A percentile compares a stretch with the other conserved stretches of the same genome.
phyloP scores from a whole-genome alignment of 768 basidiomycete species.

The Leccinum rimulosum region DNA sequence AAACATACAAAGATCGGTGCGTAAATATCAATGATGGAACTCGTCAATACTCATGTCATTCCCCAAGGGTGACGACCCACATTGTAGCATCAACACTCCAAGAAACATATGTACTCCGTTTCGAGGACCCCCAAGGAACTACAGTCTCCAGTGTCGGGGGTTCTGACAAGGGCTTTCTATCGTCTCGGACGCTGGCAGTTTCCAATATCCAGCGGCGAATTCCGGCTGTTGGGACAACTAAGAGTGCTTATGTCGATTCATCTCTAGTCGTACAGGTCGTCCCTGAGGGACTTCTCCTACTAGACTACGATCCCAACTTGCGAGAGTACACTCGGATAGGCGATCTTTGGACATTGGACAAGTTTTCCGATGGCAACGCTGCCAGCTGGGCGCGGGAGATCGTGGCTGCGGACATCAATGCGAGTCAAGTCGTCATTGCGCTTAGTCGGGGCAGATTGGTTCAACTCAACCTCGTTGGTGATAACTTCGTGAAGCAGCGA shows the following conservation, averaged over 20 bases:
- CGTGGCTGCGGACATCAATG: conserved; percentile 67
- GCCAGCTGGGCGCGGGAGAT: conserved; percentile 42
- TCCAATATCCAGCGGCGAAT: conserved; percentile 47
- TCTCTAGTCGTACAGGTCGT: conserved; percentile 75
- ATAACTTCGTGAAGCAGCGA: conserved; percentile 32
- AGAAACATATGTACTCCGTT: conserved; percentile 51
- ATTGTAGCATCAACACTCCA: conserved; percentile 60
- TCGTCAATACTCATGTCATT: background rate
- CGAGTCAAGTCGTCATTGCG: conserved; percentile 65
- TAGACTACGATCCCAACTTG: conserved; percentile 51
- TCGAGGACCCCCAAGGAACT: conserved; percentile 34
- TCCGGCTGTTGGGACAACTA: conserved; percentile 13
- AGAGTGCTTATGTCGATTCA: conserved; percentile 41
- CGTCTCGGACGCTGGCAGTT: conserved; percentile 60
- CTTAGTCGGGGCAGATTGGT: conserved; percentile 52
- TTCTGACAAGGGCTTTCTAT: conserved; percentile 49
- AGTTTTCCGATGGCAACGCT: conserved; percentile 21
- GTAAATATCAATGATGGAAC: conserved; percentile 19
- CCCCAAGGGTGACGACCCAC: conserved; percentile 50
- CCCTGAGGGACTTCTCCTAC: conserved; percentile 47
- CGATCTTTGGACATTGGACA: conserved; percentile 39
- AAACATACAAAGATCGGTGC: conserved; percentile 47
- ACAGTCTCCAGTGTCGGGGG: conserved; percentile 24
- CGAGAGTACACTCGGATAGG: conserved; percentile 41
- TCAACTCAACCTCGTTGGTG: conserved; percentile 46